Evolutionary conservation across 495 filamentous ascomycete species (phyloP), one percentile per base, ranked within the genome.

Genomic region (Trichodelitschia bisporula): DNA sequence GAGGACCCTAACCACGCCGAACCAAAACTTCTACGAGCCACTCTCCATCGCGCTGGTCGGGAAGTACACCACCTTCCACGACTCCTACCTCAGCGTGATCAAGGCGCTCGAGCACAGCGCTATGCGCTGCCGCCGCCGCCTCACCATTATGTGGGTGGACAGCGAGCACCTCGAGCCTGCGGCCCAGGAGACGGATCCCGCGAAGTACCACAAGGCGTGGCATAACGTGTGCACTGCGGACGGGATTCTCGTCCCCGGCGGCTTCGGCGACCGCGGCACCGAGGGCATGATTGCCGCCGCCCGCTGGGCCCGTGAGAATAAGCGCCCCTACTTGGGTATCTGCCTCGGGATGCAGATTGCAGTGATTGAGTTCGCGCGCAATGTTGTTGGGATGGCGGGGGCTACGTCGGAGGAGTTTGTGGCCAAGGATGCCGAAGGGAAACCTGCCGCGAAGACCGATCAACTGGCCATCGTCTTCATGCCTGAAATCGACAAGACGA

Each of bases 321-420:
- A 72, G 24, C 62, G 59, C 3, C 84, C 84, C 15, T 92, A 73
- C 54, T 62, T 95, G 4, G 84, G 86, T 31, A 74, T 97, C 33
- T 97, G 86, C 49, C 65, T 97, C 11, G 86, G 86, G 21, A 77
- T 97, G 69, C 86, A 97, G 48, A 57, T 92, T 21, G 83, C 86
- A 12, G 82, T 92, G 11, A 75, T 92, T 37, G 84, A 95, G 44
- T 77, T 64, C 36, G 77, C 77, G n/a, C 63, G 74, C 20, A 64
- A 80, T 35, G 53, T 78, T 6, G 71, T 61, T 54, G 64, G 57
- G 17, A 53, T 76, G 25, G 38, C 50, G 4, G 51, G 56, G 29
- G 78, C 76, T 2, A 60, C 56, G 9, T 72, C 64, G 16, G 64
- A 62, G 23, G 79, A 91, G 45, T 61, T 86, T 31, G 33, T 12